Conservation (phyloP, 2,329 filamentous ascomycete genomes). For the Arachnomyces sp. region DNA sequence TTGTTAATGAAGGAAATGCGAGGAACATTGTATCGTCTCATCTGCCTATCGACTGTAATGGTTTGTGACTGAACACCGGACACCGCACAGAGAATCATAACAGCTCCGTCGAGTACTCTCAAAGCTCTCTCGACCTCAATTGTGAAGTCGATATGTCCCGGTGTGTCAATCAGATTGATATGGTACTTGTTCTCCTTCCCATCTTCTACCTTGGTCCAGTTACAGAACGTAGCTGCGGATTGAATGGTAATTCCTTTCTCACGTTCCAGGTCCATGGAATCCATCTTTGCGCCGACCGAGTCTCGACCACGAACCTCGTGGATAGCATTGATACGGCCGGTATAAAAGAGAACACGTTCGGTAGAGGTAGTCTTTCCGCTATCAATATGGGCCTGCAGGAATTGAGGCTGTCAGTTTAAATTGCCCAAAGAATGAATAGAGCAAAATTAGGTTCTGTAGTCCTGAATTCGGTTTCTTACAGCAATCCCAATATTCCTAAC, state of each 20-base stretch:
- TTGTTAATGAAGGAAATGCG: constrained; percentile 97
- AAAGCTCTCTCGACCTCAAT: constrained; percentile 96
- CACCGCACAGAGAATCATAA: constrained; percentile 97
- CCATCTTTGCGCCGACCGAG: constrained; percentile 96
- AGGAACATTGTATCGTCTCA: constrained; percentile 96
- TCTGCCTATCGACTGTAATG: constrained; percentile 95
- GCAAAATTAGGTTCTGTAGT: neutral
- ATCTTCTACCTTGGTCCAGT: constrained; percentile 83
- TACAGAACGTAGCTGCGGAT: constrained; percentile 93
- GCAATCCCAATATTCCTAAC: constrained; percentile 98
- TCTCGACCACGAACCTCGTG: constrained; percentile 90
- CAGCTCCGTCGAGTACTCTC: constrained; percentile 88
- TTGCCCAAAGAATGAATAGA: neutral
- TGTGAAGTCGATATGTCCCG: constrained; percentile 97
- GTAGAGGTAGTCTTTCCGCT: constrained; percentile 96
- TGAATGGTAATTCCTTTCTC: constrained; percentile 99
- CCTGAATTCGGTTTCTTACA: constrained; percentile 44
- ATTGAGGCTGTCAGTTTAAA: constrained; percentile 7
- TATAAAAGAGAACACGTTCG: constrained; percentile 96
- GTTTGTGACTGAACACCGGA: constrained; percentile 97
- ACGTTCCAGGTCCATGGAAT: constrained; percentile 97
- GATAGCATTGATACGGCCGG: constrained; percentile 90
- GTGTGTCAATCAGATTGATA: constrained; percentile 97
- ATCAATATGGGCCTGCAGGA: constrained; percentile 79
- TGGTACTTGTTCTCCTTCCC: constrained; percentile 87